These are phyloP conservation scores for Voacanga thouarsii DNA, from an alignment of 257 asterid species.

Conservation along the genomic window DNA sequence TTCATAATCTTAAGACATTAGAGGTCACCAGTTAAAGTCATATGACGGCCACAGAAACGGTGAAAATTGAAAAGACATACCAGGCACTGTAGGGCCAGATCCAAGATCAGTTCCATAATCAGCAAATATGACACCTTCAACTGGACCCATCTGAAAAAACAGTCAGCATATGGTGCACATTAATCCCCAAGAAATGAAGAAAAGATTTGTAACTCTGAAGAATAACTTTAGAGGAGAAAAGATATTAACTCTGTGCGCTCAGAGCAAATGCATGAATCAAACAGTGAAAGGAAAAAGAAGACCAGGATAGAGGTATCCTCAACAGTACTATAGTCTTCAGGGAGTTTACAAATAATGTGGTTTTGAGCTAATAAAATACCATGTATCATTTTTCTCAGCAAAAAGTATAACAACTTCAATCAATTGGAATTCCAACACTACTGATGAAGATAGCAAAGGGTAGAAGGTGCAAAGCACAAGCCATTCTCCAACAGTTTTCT, in stretches of 20 bases:
- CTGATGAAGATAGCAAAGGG: neutral
- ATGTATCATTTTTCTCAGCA: neutral
- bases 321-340: neutral
- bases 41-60: neutral
- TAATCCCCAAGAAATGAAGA: conserved; percentile 7
- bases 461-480: neutral
- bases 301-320: neutral
- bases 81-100: conserved; percentile 81
- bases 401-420: neutral
- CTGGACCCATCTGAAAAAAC: conserved; percentile 67
- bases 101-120: conserved; percentile 98
- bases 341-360: neutral
- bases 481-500: neutral
- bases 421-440: neutral
- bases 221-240: neutral
- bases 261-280: neutral
- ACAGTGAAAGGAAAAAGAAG: neutral
- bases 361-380: neutral
- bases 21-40: neutral
- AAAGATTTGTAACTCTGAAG: neutral
- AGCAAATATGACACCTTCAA: conserved; percentile 83
- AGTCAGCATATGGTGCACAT: neutral
- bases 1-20: neutral
- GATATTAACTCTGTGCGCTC: neutral
- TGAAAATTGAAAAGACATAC: conserved; percentile 28